Conservation (phyloP, 805 yeast species). For the Candida ortonii region DNA sequence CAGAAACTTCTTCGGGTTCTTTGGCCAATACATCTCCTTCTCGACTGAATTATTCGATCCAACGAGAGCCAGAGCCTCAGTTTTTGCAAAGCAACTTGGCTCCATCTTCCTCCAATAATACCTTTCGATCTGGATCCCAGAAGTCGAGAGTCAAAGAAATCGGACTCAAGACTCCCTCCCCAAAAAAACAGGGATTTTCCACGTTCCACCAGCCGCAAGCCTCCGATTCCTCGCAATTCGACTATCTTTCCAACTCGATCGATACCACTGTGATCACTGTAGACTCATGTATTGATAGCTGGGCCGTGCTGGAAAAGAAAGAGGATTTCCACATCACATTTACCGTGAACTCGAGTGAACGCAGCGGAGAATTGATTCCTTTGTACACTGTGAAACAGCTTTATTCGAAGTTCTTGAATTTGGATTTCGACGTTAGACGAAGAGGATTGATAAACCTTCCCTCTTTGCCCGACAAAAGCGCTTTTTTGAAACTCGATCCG, state of each 20-base stretch:
- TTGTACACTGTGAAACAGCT: conserved; percentile 68
- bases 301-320: conserved; percentile 34
- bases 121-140: too few species aligned
- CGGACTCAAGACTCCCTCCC: conserved; percentile 18
- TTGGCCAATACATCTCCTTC: too few species aligned
- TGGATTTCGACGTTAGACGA: conserved; percentile 62
- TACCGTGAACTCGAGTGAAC: conserved; percentile 58
- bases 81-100: too few species aligned
- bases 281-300: conserved; percentile 30
- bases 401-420: conserved; percentile 52
- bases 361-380: conserved; percentile 51
- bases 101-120: too few species aligned
- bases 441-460: conserved; percentile 26
- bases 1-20: too few species aligned
- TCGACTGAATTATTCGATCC: too few species aligned
- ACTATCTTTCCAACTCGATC: conserved; percentile 29
- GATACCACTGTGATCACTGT: conserved; percentile 31
- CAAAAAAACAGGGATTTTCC: conserved; percentile 6
- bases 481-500: conserved; percentile 30
- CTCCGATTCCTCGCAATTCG: conserved; percentile 24
- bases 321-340: conserved; percentile 64
- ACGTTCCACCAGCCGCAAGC: conserved; percentile 14
- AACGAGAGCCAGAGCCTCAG: background rate
- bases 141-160: too few species aligned
- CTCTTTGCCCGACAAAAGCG: conserved; percentile 26